Percentiles rank a stretch among this genome's conserved stretches.
phyloP scores from a whole-genome alignment of 257 asterid species.

The Solanum pimpinellifolium region DNA sequence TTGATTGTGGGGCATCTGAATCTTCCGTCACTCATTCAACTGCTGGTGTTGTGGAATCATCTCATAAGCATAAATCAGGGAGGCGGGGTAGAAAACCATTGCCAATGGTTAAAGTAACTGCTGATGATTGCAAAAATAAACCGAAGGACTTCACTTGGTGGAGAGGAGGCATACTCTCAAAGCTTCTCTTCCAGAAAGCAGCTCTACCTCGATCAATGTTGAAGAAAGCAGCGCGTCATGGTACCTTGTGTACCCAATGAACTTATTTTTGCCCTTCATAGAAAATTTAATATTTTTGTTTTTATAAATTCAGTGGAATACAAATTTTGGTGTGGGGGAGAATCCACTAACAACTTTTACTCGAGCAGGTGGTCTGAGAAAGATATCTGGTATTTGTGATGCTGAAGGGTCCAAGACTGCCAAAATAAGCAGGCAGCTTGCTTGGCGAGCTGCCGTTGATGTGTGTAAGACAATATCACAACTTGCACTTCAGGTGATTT shows the following conservation, averaged over 20 bases:
- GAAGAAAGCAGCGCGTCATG: slow-evolving; percentile 56
- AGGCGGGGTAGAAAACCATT: slow-evolving; percentile 57
- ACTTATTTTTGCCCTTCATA: background rate
- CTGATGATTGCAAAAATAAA: slow-evolving; percentile 27
- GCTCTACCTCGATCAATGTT: slow-evolving; percentile 39
- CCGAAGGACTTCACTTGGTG: slow-evolving; percentile 54
- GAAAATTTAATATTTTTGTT: background rate
- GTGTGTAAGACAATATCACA: slow-evolving; percentile 50
- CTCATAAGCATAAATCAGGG: slow-evolving; percentile 63
- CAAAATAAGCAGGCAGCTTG: slow-evolving; percentile 49
- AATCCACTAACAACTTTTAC: background rate
- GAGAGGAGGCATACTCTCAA: slow-evolving; percentile 54
- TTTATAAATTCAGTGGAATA: background rate
- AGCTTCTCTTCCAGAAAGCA: slow-evolving; percentile 44
- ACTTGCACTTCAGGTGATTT: slow-evolving; percentile 74
- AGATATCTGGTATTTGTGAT: slow-evolving; percentile 43
- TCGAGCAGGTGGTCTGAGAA: slow-evolving; percentile 54
- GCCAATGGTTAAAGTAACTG: slow-evolving; percentile 23
- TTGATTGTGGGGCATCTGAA: slow-evolving; percentile 42
- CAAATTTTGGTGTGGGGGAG: background rate
- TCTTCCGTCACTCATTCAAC: slow-evolving; percentile 34
- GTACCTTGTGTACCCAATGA: slow-evolving; percentile 16
- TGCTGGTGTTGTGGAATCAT: slow-evolving; percentile 39
- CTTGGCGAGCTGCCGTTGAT: slow-evolving; percentile 87
- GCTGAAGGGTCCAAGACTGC: slow-evolving; percentile 46